Conservation (phyloP, 495 filamentous ascomycete species). For the Penicillium bovifimosum region DNA sequence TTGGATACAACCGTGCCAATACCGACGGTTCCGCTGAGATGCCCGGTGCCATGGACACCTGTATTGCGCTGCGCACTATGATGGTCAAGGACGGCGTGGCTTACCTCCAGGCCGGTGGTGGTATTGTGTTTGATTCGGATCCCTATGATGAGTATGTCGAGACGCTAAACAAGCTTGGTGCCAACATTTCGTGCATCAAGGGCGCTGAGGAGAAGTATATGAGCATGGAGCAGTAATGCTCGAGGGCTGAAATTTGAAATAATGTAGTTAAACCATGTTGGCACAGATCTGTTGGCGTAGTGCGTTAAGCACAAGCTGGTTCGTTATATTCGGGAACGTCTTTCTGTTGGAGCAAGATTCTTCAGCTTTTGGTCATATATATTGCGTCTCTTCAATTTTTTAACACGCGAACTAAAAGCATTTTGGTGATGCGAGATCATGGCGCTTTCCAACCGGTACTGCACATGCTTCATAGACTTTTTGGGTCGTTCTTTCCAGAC, state of each 20-base stretch:
- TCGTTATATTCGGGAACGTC: background rate
- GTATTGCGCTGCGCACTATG: slow-evolving; percentile 97
- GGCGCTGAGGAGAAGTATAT: slow-evolving; percentile 74
- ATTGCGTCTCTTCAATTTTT: background rate
- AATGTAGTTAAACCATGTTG: background rate
- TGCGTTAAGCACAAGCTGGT: background rate
- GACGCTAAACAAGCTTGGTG: slow-evolving; percentile 93
- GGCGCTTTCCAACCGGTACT: background rate
- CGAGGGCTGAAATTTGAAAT: background rate
- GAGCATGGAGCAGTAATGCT: slow-evolving; percentile 33
- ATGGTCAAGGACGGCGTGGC: slow-evolving; percentile 83
- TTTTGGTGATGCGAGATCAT: background rate
- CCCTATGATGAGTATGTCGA: slow-evolving; percentile 92
- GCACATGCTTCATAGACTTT: background rate
- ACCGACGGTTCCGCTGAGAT: slow-evolving; percentile 33
- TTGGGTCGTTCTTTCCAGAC: background rate
- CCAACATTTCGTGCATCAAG: slow-evolving; percentile 81
- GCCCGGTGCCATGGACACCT: slow-evolving; percentile 95
- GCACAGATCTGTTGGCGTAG: too few relatives aligned
- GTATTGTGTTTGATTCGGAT: slow-evolving; percentile 95
- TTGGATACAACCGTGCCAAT: slow-evolving; percentile 39
- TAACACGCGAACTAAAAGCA: background rate
- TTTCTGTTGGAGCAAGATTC: background rate
- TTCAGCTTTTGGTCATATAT: background rate
- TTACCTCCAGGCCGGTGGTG: slow-evolving; percentile 93